Base-by-base conservation (phyloP, 108 stramenopile genomes). In the Chaetoceros tenuissimus region DNA sequence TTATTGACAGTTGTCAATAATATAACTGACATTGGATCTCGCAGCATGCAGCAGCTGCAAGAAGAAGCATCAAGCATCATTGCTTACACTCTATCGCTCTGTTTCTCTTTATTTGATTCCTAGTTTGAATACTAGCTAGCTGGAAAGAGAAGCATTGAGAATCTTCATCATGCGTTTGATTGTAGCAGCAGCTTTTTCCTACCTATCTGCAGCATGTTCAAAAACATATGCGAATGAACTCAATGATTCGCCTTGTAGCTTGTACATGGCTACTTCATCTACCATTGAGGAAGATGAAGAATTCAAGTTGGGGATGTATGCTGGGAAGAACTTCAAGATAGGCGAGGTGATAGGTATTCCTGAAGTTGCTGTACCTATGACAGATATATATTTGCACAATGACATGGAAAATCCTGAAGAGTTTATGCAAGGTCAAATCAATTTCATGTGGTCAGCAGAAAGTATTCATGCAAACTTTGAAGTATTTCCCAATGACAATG, bases 251-350 rank as follows among this genome's bases (percentile, higher is more conserved):
- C 48, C 66, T 31, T 81, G 80, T 57, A 65, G 66, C 46, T 45
- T 76, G 29, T 81, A 73, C 40, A n/a, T 81, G 59, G 80, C 80
- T 23, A 31, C 53, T 20, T 77, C 75, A 3, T 73, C 72, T 0
- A 81, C 75, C 0, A 57, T 67, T 19, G 63, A 68, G 18, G 44
- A 49, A 17, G 66, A 65, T 0, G 66, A 73, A 10, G 8, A 40
- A 50, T 65, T 65, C 24, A 67, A 65, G 30, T 81, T 71, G 80
- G 75, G 75, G 10, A 24, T 81, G 3, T 81, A 56, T 51, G 67
- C 75, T 24, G 75, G 75, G 50, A 60, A 60, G 13, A 45, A 66
- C 20, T 28, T 71, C 26, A 24, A 24, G 18, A 31, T 26, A 10
- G 30, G 34, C 19, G 31, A 21, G 17, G 53, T 61, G 0, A 51